Evolutionary conservation across 2,329 filamentous ascomycete genomes (phyloP), one percentile per base, ranked within the genome.

Genomic region (Penicillium palitans): DNA sequence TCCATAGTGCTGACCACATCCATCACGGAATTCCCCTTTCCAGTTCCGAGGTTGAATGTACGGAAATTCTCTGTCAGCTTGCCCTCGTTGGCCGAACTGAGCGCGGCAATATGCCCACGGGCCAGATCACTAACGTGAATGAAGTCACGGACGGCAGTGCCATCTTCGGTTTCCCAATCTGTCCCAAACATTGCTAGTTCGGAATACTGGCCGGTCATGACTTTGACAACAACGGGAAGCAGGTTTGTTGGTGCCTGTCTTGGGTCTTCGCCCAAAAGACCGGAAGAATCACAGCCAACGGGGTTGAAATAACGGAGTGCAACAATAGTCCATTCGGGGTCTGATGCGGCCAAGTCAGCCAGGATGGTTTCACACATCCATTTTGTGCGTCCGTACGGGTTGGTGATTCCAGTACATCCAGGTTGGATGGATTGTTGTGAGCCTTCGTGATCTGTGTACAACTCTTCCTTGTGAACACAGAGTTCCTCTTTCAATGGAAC

Each of bases 241-340:
- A 89, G 78, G 67, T 89, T 89, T 40, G 83, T 86, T 9, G 86
- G 84, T 37, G 78, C 80, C 57, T 82, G 82, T 55, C 82, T 79
- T 25, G 87, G 86, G 69, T 87, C 84, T 73, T 89, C 87, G 19
- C 86, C 84, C 12, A 89, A 76, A 7, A 87, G 74, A 17, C 86
- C 87, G 3, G 84, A 87, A 27, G 83, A 77, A 67, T 89, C 84
- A 70, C 85, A 88, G 8, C 87, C 86, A 53, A 88, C 83, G 0
- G 86, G 87, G 62, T 88, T 89, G 76, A 89, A 89, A 72, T 89
- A 89, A 31, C 86, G 80, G 29, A 89, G 76, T 5, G 84, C 84
- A 35, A 85, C 83, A 63, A 88, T 85, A 17, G 81, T 82, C 84
- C 85, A 87, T 25, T 81, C 79, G 6, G 84, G 80, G 69, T 88